Base-by-base conservation (phyloP, 2,329 filamentous ascomycete species). In the Xylaria sp. region DNA sequence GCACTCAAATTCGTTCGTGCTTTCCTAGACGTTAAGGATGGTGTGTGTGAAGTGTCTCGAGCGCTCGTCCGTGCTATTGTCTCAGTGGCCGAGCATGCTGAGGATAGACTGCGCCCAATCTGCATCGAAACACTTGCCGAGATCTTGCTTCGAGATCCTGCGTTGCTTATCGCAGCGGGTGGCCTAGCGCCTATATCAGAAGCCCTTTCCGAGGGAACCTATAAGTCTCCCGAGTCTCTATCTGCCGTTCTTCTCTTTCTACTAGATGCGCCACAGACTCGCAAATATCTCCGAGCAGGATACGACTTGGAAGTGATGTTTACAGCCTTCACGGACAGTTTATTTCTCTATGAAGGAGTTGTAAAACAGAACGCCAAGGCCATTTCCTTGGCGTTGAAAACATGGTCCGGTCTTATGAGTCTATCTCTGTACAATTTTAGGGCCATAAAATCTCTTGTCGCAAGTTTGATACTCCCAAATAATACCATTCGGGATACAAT, bases 1-100 rank as follows among this genome's bases (percentile, higher is more conserved):
- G 95, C 95, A 12, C 82, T 99, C 71, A 99, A 99, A 75, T 97
- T 99, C 75, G 89, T 98, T 25, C 88, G 95, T 62, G 92, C 94
- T 9, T 99, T 99, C 72, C 81, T 99, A 2, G 95, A 99, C 74
- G 92, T 98, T 67, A 97, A 97, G 74, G 92, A 93, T 66, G 95
- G 95, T 11, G 89, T 96, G 8, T 85, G 87, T 66, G 94, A 99
- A 75, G 85, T 99, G 37, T 96, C 95, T 1, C 86, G 91, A 61
- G 89, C 92, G 0, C 88, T 99, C 19, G 91, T 96, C 7, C 88
- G 95, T 57, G 95, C 94, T 6, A 89, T 99, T 60, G 92, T 95
- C 33, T 91, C 95, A 4, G 90, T 98, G 51, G 94, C 95, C 14
- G 92, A 96, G 69, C 90, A 95, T 69, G 84, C 87, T 23, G 90